A percentile compares a stretch with the other conserved stretches of the same genome.
phyloP scores from a whole-genome alignment of 306 rosid species.

The Sphenostylis stenocarpa region DNA sequence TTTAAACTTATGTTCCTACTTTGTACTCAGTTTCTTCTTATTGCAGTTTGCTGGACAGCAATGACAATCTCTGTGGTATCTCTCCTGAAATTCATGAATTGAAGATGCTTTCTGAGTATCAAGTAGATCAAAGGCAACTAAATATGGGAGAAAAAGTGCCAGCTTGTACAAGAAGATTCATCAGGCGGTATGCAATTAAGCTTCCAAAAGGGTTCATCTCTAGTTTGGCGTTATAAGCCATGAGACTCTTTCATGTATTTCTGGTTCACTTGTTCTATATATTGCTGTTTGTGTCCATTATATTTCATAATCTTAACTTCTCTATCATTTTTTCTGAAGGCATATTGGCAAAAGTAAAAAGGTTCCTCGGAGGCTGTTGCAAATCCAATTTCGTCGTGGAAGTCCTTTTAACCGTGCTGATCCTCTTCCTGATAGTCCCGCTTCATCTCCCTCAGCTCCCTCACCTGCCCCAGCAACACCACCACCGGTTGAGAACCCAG shows the following conservation, averaged over 20 bases:
- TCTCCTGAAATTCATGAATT: slow-evolving; percentile 63
- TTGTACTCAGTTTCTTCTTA: slow-evolving; percentile 21
- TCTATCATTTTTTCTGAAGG: slow-evolving; percentile 37
- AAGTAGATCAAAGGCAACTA: slow-evolving; percentile 66
- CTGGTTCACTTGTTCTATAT: slow-evolving; percentile 11
- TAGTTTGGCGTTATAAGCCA: neutral
- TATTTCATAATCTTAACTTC: neutral
- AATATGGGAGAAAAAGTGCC: slow-evolving; percentile 37
- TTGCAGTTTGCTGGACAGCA: slow-evolving; percentile 86
- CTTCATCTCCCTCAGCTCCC: slow-evolving; percentile 18
- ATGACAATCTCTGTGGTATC: slow-evolving; percentile 59
- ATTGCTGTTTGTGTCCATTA: slow-evolving; percentile 1
- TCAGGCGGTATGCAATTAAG: slow-evolving; percentile 50
- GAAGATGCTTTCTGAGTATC: slow-evolving; percentile 67
- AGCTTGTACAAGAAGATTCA: slow-evolving; percentile 45
- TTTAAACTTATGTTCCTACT: slow-evolving; percentile 4
- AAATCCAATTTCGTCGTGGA: neutral
- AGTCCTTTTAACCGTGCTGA: slow-evolving; percentile 19
- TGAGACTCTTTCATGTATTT: slow-evolving; percentile 9
- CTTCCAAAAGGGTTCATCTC: slow-evolving; percentile 29
- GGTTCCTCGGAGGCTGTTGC: slow-evolving; percentile 41
- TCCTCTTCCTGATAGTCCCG: neutral
- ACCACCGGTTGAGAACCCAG: neutral
- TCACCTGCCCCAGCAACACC: slow-evolving; percentile 25
- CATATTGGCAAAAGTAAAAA: slow-evolving; percentile 30